Base-by-base conservation (phyloP, 768 basidiomycete species). In the Phanerochaete sordida region DNA sequence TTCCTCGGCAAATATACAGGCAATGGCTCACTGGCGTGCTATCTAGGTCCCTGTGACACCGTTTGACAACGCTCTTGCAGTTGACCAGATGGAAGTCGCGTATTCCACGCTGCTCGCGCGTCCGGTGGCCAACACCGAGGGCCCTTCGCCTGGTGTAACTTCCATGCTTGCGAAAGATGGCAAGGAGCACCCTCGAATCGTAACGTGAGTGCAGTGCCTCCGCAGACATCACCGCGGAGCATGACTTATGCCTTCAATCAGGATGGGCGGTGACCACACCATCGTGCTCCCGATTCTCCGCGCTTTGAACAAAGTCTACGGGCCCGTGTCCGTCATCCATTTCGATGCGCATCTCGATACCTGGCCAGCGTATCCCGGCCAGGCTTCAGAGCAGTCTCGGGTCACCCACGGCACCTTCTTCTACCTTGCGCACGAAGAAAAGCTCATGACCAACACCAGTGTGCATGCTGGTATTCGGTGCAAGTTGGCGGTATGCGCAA, bases 381-480 rank as follows among this genome's bases (percentile, higher is more conserved):
- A 69, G 19, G 65, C 71, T 39, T 82, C 82, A 23, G 81, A 79
- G 43, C 87, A 85, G 71, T 86, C 84, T 50, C 85, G 78, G 60
- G 76, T 93, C 43, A 94, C 86, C 0, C 93, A 95, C 65, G 93
- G 93, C 57, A 90, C 88, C 1, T 95, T 93, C 77, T 95, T 95
- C 76, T 83, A 85, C 71, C 70, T 90, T 37, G 94, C 94, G 0
- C 79, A 81, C 26, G 81, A 90, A 65, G 90, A 93, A 69, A 89
- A 90, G 1, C 78, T 93, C 43, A 81, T 95, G 79, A 73, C 81
- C 33, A 85, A 87, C 60, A 81, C 82, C 43, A 81, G 89, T 62
- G 84, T 95, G 27, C 94, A 95, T 69, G 94, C 87, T 9, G 93
- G 94, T 3, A 88, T 95, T 62, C 79, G 93, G 46, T 91, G 89